Conservation (phyloP, 2,329 filamentous ascomycete genomes). For the Talaromyces rugulosus region DNA sequence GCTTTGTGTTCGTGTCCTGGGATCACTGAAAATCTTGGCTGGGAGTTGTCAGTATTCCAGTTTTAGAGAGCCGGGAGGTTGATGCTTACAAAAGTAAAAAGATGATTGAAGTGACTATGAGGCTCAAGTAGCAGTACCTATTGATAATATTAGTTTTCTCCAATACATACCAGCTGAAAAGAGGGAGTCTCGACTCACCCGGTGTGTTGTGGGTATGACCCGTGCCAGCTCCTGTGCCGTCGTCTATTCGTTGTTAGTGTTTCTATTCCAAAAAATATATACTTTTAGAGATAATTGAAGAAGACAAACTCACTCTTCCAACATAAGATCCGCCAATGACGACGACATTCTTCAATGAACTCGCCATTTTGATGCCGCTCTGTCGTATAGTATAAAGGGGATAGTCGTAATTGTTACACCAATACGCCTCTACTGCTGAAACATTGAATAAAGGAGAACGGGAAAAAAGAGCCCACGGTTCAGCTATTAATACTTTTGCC, state of each 20-base stretch:
- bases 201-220: slow-evolving; percentile 29
- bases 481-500: background rate
- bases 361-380: slow-evolving; percentile 20
- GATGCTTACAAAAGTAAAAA: slow-evolving; percentile 30
- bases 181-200: slow-evolving; percentile 18
- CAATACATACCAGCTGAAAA: background rate
- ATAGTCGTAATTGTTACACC: background rate
- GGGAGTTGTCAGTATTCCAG: background rate
- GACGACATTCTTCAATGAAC: slow-evolving; percentile 29
- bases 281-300: background rate
- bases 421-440: background rate
- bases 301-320: slow-evolving; percentile 22
- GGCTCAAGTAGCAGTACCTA: slow-evolving; percentile 31
- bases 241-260: slow-evolving; percentile 17
- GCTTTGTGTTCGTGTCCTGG: slow-evolving; percentile 34
- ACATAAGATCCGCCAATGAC: slow-evolving; percentile 35
- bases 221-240: slow-evolving; percentile 33
- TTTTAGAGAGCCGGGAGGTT: background rate
- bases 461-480: background rate
- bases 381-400: background rate
- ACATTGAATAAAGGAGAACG: background rate
- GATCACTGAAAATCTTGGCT: slow-evolving; percentile 32
- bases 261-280: background rate
- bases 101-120: slow-evolving; percentile 34
- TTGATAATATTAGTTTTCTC: slow-evolving; percentile 3